Percentiles rank a stretch among this genome's conserved stretches.
phyloP scores from a whole-genome alignment of 1,284 basidiomycete genomes.

The Malassezia dermatis region DNA sequence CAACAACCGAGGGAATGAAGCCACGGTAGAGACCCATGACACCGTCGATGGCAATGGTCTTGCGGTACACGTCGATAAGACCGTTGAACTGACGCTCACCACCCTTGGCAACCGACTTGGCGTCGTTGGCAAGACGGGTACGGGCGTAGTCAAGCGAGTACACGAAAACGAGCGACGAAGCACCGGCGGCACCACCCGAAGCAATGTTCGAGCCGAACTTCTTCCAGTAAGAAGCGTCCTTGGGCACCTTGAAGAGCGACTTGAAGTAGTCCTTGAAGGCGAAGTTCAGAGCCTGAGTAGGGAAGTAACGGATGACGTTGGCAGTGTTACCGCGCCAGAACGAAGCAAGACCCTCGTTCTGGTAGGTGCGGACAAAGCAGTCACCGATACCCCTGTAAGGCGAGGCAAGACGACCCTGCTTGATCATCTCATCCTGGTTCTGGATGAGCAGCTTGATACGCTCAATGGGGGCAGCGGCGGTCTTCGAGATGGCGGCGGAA shows the following conservation, averaged over 20 bases:
- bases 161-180: conserved; percentile 48
- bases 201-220: conserved; percentile 46
- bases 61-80: conserved; percentile 48
- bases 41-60: conserved; percentile 47
- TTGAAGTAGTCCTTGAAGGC: conserved; percentile 49
- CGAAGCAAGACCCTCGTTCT: conserved; percentile 46
- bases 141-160: conserved; percentile 49
- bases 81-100: conserved; percentile 49
- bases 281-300: conserved; percentile 48
- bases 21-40: conserved; percentile 49
- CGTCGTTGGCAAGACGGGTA: conserved; percentile 49
- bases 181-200: conserved; percentile 49
- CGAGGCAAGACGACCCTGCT: conserved; percentile 47
- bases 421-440: conserved; percentile 49
- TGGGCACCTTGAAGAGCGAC: conserved; percentile 34
- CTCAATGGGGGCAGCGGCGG: conserved; percentile 48
- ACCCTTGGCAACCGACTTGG: conserved; percentile 47
- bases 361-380: conserved; percentile 48
- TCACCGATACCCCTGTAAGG: conserved; percentile 49
- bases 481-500: conserved; percentile 49
- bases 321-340: conserved; percentile 49
- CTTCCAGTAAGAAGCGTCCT: conserved; percentile 47
- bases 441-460: conserved; percentile 49
- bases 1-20: conserved; percentile 48
- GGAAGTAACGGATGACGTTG: conserved; percentile 49